Evolutionary conservation across 192 early-diverging fungal species (phyloP).

Genomic region (Lunasporangiospora selenospora): DNA sequence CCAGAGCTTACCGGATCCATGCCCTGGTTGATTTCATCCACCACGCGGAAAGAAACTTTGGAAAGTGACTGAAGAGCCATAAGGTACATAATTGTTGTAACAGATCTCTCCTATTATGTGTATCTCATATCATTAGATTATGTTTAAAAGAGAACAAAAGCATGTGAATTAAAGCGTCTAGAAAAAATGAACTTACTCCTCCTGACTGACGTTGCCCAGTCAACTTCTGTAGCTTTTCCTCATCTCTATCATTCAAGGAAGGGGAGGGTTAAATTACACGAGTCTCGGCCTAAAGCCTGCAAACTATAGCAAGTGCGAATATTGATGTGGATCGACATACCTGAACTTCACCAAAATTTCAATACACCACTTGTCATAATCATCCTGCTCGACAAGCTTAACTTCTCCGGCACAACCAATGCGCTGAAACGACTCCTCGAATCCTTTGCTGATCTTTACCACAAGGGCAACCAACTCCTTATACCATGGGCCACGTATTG

Average conservation of each 20-base stretch:
- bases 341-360: constrained; percentile 96
- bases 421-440: constrained; percentile 73
- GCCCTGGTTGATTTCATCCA: constrained; percentile 99
- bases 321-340: too few species aligned
- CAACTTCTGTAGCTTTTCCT: constrained; percentile 83
- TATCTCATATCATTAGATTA: constrained; percentile 14
- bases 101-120: constrained; percentile 79
- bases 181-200: constrained; percentile 71
- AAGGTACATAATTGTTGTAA: constrained; percentile 95
- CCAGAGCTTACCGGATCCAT: constrained; percentile 86
- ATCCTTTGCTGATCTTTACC: constrained; percentile 66
- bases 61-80: constrained; percentile 92
- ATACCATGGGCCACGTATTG: constrained; percentile 68
- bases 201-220: constrained; percentile 94
- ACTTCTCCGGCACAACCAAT: constrained; percentile 87
- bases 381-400: constrained; percentile 68
- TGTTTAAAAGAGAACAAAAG: too few species aligned
- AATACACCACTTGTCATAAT: constrained; percentile 93
- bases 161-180: too few species aligned
- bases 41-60: constrained; percentile 93
- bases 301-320: too few species aligned
- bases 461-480: constrained; percentile 67
- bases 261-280: too few species aligned
- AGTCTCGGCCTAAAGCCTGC: too few species aligned
- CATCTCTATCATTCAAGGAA: constrained; percentile 68